Base-by-base conservation (phyloP, 1,284 basidiomycete genomes). In the Cryptococcus sp. region DNA sequence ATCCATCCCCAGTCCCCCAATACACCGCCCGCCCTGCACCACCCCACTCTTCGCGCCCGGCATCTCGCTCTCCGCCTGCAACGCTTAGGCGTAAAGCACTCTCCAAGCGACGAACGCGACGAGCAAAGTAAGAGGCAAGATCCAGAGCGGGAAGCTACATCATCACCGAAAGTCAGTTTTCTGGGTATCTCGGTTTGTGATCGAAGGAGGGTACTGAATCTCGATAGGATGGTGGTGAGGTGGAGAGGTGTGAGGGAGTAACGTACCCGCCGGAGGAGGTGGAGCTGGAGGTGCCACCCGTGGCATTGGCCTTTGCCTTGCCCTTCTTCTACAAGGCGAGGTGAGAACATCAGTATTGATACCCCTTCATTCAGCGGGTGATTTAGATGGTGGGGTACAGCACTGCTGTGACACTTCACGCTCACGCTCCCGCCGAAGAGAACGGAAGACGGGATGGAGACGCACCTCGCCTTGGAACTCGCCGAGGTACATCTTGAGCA, bases 401-500 rank as follows among this genome's bases (percentile, higher is more conserved):
- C n/a, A n/a, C n/a, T n/a, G n/a, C n/a, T n/a, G n/a, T n/a, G n/a
- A 5, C 16, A 49, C 20, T 49, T 28, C 45, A 13, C 36, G 18
- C 36, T 42, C 11, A 20, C 23, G 12, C 50, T 20, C 9, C 39
- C 24, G 28, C 21, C 21, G n/a, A 9, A 21, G 2, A 39, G 15
- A 43, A 21, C 13, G 37, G 38, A 52, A 42, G 20, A 51, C 2
- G 28, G 15, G 18, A 46, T 13, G 48, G 40, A 53, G 40, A 75
- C 76, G 59, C 52, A 79, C 78, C 57, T 68, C 81, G 66, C 85
- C 81, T 71, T 89, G 86, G 63, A 94, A 89, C 9, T 88, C 84
- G 50, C 91, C 91, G 50, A 93, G 80, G 52, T 83, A 77, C 85
- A 94, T 82, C 68, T 78, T 84, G 60, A 84, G 83, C 56, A 99